Base-by-base conservation (phyloP, 169 alveolate genomes). In the Plasmodium gonderi region DNA sequence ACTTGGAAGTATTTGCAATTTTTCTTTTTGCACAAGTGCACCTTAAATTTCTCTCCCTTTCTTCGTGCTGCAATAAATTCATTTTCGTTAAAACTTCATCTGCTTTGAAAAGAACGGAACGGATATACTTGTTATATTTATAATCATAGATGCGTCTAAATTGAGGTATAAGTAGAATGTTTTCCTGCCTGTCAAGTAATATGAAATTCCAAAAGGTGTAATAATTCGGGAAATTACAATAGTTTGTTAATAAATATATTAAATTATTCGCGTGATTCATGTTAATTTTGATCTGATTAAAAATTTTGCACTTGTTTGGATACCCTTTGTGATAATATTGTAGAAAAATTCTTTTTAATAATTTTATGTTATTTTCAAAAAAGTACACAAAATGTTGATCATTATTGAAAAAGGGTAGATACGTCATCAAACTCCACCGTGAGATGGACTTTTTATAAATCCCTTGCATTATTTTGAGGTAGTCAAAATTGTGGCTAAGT, bases 291-390 rank as follows among this genome's bases (percentile, higher is more conserved):
- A 17, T 14, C 3, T 40, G 45, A 14, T 90, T 65, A 77, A 69
- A 90, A 78, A 77, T 7, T 42, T 72, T 76, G 49, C 14, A 11
- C 40, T 17, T 90, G 36, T 90, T 44, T 3, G 80, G 68, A 23
- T 90, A 90, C 11, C 94, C 94, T 69, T 78, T 90, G 23, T 90
- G 91, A 67, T 90, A 90, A 90, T 90, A 90, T 51, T 90, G 91
- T 79, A 65, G 36, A 29, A 90, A 90, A 44, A 90, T 78, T 38
- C 82, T 78, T 65, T 76, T 90, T 29, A 90, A 36, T 44, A 90
- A 44, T 49, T 76, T 90, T 17, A 69, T 45, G 38, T 90, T 90
- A 40, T 64, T 90, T 78, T 90, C 94, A 77, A 90, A 64, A 38
- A 90, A 90, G 74, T 78, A 90, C 31, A 36, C 74, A 78, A 90